Evolutionary conservation across 495 filamentous ascomycete species (phyloP).

Genomic region (Penicillium coffeae): DNA sequence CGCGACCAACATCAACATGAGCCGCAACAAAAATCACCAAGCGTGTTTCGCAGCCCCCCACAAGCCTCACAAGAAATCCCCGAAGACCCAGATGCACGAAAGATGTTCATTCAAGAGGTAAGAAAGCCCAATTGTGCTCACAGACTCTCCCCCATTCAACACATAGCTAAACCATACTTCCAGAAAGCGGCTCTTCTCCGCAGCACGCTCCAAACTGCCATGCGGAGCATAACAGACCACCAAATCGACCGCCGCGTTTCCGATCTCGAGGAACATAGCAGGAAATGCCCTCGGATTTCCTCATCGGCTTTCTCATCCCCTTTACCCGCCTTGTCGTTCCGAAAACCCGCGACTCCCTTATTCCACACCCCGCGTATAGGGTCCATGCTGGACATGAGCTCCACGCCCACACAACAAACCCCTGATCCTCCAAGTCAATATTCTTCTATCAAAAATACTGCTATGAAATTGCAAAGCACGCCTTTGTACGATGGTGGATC

Average conservation of each 20-base stretch:
- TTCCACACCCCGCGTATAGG: conserved; percentile 23
- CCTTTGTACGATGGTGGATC: conserved; percentile 20
- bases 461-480: conserved; percentile 23
- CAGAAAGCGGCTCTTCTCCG: conserved; percentile 46
- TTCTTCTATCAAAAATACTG: conserved; percentile 6
- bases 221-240: conserved; percentile 39
- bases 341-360: conserved; percentile 20
- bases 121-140: conserved; percentile 4
- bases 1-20: conserved; percentile 17
- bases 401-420: conserved; percentile 17
- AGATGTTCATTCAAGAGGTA: conserved; percentile 45
- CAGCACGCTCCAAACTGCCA: conserved; percentile 41
- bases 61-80: conserved; percentile 22
- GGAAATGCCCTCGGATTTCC: conserved; percentile 36
- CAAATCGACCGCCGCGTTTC: conserved; percentile 45
- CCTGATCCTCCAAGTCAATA: conserved; percentile 19
- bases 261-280: conserved; percentile 43
- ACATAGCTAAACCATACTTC: conserved; percentile 5
- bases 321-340: conserved; percentile 8
- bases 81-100: conserved; percentile 35
- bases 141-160: neutral
- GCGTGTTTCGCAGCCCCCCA: conserved; percentile 7
- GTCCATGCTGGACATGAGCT: conserved; percentile 16
- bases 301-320: conserved; percentile 18
- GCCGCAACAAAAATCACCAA: conserved; percentile 8